phyloP scores from a whole-genome alignment of 148 eudicot genomes.

The Cornus kousa region DNA sequence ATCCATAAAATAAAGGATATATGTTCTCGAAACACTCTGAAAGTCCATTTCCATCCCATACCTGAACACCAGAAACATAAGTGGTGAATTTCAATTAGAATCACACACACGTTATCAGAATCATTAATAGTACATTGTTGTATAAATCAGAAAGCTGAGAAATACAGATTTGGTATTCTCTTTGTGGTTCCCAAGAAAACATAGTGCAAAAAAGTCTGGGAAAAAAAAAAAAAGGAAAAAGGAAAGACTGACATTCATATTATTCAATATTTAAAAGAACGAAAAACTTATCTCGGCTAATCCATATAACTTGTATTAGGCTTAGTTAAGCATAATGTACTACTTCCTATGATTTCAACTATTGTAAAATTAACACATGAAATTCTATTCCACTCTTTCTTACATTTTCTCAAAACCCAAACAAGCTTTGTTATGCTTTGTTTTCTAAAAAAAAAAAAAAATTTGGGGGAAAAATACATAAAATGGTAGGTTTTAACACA shows the following conservation, averaged over 20 bases:
- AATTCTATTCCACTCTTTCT: not conserved
- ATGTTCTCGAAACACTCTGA: conserved; percentile 62
- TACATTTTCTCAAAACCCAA: not conserved
- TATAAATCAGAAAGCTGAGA: not conserved
- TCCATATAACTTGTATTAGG: not conserved
- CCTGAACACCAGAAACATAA: conserved; percentile 36
- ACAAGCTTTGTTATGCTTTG: not conserved
- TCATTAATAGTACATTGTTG: not conserved
- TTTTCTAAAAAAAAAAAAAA: not conserved
- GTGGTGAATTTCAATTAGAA: not conserved
- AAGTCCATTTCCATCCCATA: conserved; percentile 57
- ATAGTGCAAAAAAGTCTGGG: too few species aligned
- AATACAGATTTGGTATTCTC: not conserved
- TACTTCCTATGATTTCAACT: not conserved
- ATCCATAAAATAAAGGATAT: conserved; percentile 53
- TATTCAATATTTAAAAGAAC: too few species aligned
- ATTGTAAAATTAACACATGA: too few species aligned
- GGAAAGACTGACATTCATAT: too few species aligned
- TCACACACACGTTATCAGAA: not conserved
- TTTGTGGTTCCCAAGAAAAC: too few species aligned
- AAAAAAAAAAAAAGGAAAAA: too few species aligned
- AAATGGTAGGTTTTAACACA: not conserved
- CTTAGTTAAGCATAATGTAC: not conserved
- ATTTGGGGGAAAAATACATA: not conserved
- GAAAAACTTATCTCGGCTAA: too few species aligned